These are phyloP conservation scores for Cladophialophora exuberans DNA, from an alignment of 2,329 filamentous ascomycete species.

Conservation along the genomic window DNA sequence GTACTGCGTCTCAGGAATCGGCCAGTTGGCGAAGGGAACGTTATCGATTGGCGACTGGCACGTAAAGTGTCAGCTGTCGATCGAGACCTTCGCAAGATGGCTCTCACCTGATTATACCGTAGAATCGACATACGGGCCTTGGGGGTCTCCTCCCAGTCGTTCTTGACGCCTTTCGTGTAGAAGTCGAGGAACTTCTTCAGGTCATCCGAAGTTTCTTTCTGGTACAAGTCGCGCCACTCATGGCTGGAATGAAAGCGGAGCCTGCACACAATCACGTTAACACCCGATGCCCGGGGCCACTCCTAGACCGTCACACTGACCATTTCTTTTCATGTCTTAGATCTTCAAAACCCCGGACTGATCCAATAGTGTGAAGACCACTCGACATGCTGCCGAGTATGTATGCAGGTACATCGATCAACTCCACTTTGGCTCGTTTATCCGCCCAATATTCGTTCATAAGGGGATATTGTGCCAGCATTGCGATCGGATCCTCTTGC, in stretches of 20 bases:
- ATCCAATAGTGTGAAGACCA: conserved; percentile 43
- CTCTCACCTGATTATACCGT: conserved; percentile 37
- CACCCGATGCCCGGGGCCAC: background rate
- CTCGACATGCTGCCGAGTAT: conserved; percentile 41
- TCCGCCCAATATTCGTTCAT: conserved; percentile 36
- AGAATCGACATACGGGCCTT: conserved; percentile 40
- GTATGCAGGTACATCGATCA: conserved; percentile 42
- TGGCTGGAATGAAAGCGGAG: conserved; percentile 45
- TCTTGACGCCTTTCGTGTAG: conserved; percentile 49
- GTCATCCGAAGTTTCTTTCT: conserved; percentile 40
- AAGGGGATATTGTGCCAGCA: conserved; percentile 30
- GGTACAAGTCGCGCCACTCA: conserved; percentile 53
- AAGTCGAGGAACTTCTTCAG: conserved; percentile 50
- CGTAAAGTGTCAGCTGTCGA: background rate
- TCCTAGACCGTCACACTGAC: conserved; percentile 28
- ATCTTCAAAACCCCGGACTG: conserved; percentile 44
- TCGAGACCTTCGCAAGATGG: background rate
- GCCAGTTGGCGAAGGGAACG: conserved; percentile 36
- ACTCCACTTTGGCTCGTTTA: conserved; percentile 32
- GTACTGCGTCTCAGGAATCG: conserved; percentile 18
- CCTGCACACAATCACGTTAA: conserved; percentile 4
- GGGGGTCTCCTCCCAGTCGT: conserved; percentile 52
- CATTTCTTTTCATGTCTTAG: conserved; percentile 46
- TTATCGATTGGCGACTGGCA: background rate
- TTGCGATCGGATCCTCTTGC: conserved; percentile 17